A percentile compares a stretch with the other conserved stretches of the same genome.
These are phyloP conservation scores for Phyllosticta capitalensis DNA, from an alignment of 2,329 filamentous ascomycete genomes.

Conservation along the genomic window DNA sequence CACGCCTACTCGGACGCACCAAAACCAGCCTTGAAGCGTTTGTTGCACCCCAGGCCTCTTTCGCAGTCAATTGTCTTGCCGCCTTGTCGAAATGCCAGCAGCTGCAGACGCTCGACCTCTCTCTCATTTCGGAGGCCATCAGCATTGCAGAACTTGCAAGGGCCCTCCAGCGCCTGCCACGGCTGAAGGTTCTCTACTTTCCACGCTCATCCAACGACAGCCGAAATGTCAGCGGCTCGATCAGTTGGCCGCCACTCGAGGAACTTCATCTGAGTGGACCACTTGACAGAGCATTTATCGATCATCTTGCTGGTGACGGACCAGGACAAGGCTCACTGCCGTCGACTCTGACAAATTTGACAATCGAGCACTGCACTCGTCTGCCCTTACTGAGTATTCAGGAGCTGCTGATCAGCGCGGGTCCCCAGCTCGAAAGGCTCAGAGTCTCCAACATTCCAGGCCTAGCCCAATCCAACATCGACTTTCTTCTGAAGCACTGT, in stretches of 20 bases:
- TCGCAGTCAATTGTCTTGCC: conserved; percentile 48
- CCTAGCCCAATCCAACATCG: conserved; percentile 29
- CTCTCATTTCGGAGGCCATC: conserved; percentile 43
- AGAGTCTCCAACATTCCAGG: conserved; percentile 33
- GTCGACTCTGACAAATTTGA: conserved; percentile 17
- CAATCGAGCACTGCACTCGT: conserved; percentile 35
- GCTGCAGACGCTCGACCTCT: conserved; percentile 43
- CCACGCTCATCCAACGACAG: conserved; percentile 30
- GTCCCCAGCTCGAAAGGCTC: conserved; percentile 25
- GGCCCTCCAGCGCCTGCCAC: conserved; percentile 37
- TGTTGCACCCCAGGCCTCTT: conserved; percentile 48
- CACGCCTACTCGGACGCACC: conserved; percentile 45
- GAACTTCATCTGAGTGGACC: conserved; percentile 36
- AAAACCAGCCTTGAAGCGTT: conserved; percentile 46
- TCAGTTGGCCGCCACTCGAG: conserved; percentile 36
- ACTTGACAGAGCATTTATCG: conserved; percentile 34
- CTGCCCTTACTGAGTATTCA: conserved; percentile 26
- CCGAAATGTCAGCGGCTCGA: conserved; percentile 19
- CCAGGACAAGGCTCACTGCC: conserved; percentile 21
- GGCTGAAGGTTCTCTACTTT: conserved; percentile 38
- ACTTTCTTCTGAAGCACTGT: conserved; percentile 31
- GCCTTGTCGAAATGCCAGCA: conserved; percentile 46
- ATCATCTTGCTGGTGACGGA: conserved; percentile 25
- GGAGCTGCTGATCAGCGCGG: conserved; percentile 27
- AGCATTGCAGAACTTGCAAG: conserved; percentile 41